Percentiles rank a stretch among this genome's conserved stretches.
Conservation (phyloP, 352 stramenopile species). For the Pythium pectinolyticum region DNA sequence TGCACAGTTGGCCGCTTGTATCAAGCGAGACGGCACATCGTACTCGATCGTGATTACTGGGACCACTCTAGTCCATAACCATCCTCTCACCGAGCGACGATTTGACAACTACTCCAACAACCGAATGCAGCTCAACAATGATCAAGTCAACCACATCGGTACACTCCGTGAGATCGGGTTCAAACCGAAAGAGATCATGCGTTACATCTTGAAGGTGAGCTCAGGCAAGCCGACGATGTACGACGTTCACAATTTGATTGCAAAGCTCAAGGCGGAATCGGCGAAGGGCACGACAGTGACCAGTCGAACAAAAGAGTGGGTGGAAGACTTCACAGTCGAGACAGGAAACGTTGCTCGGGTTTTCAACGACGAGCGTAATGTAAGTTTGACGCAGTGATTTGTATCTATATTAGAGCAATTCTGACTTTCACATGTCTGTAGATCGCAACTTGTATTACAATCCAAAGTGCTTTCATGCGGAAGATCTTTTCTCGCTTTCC, state of each 20-base stretch:
- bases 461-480: slow-evolving; percentile 26
- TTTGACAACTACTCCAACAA: neutral
- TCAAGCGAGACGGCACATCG: too few relatives aligned
- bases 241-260: neutral
- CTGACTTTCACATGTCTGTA: too few relatives aligned
- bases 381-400: too few relatives aligned
- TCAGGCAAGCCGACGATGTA: neutral
- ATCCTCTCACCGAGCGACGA: too few relatives aligned
- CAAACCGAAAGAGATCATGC: neutral
- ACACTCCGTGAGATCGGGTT: neutral
- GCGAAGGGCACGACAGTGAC: neutral
- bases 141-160: neutral
- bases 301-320: slow-evolving; percentile 7
- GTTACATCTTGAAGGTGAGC: neutral
- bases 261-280: neutral
- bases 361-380: slow-evolving; percentile 11
- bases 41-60: too few relatives aligned
- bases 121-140: neutral
- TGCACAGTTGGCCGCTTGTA: too few relatives aligned
- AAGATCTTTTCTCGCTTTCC: slow-evolving; percentile 16
- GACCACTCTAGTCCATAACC: too few relatives aligned
- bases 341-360: slow-evolving; percentile 20
- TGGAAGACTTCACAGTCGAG: slow-evolving; percentile 20
- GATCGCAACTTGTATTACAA: slow-evolving; percentile 22
- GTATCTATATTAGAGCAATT: too few relatives aligned